A percentile compares a stretch with the other conserved stretches of the same genome.
Evolutionary conservation across 352 stramenopile species (phyloP).

Genomic region (Peronospora farinosa): DNA sequence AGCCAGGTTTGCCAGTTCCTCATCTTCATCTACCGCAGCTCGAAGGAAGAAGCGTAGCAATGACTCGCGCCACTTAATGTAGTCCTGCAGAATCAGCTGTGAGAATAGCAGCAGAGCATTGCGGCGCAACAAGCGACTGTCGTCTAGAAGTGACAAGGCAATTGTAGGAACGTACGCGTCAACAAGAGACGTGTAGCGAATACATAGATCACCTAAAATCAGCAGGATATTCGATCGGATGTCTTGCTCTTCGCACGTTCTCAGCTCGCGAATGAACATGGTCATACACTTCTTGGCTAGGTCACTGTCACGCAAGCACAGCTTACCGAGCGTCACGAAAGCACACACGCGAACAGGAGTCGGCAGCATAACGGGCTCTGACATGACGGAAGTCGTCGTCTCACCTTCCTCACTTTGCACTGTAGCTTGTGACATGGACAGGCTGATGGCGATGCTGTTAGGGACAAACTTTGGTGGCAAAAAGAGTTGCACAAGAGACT

Average conservation of each 20-base stretch:
- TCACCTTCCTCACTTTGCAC: constrained; percentile 28
- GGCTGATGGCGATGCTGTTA: constrained; percentile 20
- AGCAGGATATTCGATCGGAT: constrained; percentile 96
- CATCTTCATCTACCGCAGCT: constrained; percentile 90
- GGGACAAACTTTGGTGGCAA: constrained; percentile 57
- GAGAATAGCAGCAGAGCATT: constrained; percentile 94
- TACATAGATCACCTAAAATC: constrained; percentile 94
- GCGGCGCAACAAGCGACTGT: constrained; percentile 85
- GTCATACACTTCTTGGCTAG: constrained; percentile 92
- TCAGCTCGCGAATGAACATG: constrained; percentile 92
- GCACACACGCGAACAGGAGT: constrained; percentile 86
- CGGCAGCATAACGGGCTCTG: constrained; percentile 41
- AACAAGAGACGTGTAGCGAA: constrained; percentile 94
- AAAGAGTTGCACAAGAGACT: constrained; percentile 72
- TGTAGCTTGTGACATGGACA: constrained; percentile 13
- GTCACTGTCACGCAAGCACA: constrained; percentile 91
- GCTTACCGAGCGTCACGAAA: constrained; percentile 92
- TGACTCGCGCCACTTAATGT: constrained; percentile 97
- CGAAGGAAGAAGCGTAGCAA: constrained; percentile 94
- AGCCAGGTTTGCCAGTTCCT: constrained; percentile 89
- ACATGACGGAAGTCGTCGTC: constrained; percentile 7
- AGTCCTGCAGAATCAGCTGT: constrained; percentile 95
- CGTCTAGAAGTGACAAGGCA: constrained; percentile 88
- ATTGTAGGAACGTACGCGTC: constrained; percentile 95
- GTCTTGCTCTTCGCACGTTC: constrained; percentile 68